Evolutionary conservation across 768 basidiomycete species (phyloP).

Genomic region (Lactarius psammicola): DNA sequence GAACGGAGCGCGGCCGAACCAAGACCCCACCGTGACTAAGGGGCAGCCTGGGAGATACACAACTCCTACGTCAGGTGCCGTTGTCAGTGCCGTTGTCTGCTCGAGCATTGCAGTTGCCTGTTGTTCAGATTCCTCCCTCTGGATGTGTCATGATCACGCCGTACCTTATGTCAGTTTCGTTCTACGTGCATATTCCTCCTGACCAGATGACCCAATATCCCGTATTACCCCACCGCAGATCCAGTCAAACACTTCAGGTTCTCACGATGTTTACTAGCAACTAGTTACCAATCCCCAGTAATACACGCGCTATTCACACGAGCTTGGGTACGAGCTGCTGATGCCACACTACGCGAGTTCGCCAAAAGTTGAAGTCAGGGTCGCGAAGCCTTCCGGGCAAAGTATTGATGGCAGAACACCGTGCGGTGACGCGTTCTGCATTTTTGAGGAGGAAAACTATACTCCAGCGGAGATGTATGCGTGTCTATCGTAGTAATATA

Average conservation of each 20-base stretch:
- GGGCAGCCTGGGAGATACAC: not conserved
- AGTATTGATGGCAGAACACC: not conserved
- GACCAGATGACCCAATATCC: conserved; percentile 9
- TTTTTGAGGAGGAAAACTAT: not conserved
- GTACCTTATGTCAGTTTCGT: not conserved
- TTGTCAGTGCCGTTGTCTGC: not conserved
- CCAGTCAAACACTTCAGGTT: not conserved
- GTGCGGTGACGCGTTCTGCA: not conserved
- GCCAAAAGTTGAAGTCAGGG: not conserved
- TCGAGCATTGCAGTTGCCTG: not conserved
- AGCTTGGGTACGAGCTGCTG: not conserved
- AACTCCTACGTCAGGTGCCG: not conserved
- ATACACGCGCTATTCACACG: not conserved
- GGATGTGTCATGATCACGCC: not conserved
- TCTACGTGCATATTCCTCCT: conserved; percentile 1
- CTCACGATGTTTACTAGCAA: not conserved
- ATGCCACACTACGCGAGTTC: too few relatives aligned
- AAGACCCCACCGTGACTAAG: not conserved
- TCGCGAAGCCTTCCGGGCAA: not conserved
- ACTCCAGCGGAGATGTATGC: not conserved
- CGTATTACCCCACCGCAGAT: not conserved
- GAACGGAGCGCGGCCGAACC: not conserved
- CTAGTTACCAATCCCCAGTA: not conserved
- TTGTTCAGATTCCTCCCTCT: not conserved
- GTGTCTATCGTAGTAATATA: not conserved